phyloP scores from a whole-genome alignment of 805 yeast genomes.

The Metschnikowia koreensis region DNA sequence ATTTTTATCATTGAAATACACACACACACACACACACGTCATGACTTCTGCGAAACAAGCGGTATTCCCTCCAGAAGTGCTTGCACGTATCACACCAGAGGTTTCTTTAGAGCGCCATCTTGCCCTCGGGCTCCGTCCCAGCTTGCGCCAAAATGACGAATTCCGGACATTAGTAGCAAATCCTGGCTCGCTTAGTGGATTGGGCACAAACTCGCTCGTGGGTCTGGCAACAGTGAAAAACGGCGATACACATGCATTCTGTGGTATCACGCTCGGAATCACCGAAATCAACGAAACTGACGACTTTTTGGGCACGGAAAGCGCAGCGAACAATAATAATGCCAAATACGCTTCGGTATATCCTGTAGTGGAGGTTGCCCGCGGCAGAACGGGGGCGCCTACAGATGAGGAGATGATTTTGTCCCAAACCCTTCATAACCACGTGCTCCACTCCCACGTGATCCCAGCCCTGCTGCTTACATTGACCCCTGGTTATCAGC shows the following conservation, averaged over 20 bases:
- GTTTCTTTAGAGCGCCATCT: constrained; percentile 76
- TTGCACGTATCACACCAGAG: constrained; percentile 85
- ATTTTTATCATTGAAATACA: not conserved
- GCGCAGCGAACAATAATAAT: constrained; percentile 7
- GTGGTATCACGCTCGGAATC: constrained; percentile 68
- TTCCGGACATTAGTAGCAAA: constrained; percentile 53
- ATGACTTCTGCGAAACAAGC: constrained; percentile 27
- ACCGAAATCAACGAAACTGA: constrained; percentile 48
- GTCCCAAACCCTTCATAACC: constrained; percentile 63
- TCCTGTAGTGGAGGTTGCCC: constrained; percentile 72
- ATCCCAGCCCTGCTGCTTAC: constrained; percentile 30
- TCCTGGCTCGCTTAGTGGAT: constrained; percentile 37
- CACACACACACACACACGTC: not conserved
- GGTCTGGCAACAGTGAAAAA: constrained; percentile 70
- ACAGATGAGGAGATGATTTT: constrained; percentile 80
- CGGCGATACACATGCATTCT: constrained; percentile 72
- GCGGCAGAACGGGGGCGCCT: constrained; percentile 79
- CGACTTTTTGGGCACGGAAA: constrained; percentile 25
- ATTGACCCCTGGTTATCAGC: constrained; percentile 18
- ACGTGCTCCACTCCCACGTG: constrained; percentile 55
- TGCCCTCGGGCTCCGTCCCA: constrained; percentile 73
- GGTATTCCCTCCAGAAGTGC: constrained; percentile 74
- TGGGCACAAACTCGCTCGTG: constrained; percentile 37
- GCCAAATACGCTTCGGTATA: constrained; percentile 43
- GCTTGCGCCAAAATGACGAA: constrained; percentile 67